A percentile compares a stretch with the other conserved stretches of the same genome.
Evolutionary conservation across 2,329 filamentous ascomycete genomes (phyloP).

Genomic region (Bipolaris oryzae): DNA sequence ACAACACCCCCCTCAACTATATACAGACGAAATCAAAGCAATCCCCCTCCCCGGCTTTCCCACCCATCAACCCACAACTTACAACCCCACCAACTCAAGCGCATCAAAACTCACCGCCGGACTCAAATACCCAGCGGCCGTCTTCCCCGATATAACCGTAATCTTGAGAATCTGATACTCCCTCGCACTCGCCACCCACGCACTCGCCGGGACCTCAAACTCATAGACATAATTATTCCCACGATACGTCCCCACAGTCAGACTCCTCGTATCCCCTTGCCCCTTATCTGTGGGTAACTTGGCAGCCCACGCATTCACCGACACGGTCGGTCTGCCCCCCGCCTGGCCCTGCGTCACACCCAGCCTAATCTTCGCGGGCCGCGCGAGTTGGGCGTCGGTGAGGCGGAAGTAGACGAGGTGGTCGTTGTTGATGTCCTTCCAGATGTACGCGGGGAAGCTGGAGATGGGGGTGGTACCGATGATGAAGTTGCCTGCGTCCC

Average conservation of each 20-base stretch:
- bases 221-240: slow-evolving; percentile 34
- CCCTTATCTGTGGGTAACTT: slow-evolving; percentile 23
- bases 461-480: slow-evolving; percentile 20
- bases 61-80: not conserved
- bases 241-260: slow-evolving; percentile 33
- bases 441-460: slow-evolving; percentile 52
- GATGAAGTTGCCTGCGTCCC: slow-evolving; percentile 29
- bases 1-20: no score
- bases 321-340: slow-evolving; percentile 26
- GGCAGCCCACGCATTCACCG: slow-evolving; percentile 24
- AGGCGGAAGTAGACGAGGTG: slow-evolving; percentile 51
- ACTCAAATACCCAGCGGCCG: slow-evolving; percentile 26
- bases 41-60: no score
- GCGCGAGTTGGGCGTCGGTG: slow-evolving; percentile 27
- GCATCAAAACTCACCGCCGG: slow-evolving; percentile 30
- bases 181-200: slow-evolving; percentile 24
- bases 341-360: slow-evolving; percentile 30
- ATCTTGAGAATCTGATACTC: slow-evolving; percentile 30
- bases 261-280: slow-evolving; percentile 26
- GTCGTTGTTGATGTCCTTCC: slow-evolving; percentile 52
- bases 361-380: slow-evolving; percentile 26
- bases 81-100: slow-evolving; percentile 23
- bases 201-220: slow-evolving; percentile 30
- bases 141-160: slow-evolving; percentile 29
- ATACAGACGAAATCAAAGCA: no score